phyloP scores from a whole-genome alignment of 164 flowering plant species.

The Platanus orientalis region DNA sequence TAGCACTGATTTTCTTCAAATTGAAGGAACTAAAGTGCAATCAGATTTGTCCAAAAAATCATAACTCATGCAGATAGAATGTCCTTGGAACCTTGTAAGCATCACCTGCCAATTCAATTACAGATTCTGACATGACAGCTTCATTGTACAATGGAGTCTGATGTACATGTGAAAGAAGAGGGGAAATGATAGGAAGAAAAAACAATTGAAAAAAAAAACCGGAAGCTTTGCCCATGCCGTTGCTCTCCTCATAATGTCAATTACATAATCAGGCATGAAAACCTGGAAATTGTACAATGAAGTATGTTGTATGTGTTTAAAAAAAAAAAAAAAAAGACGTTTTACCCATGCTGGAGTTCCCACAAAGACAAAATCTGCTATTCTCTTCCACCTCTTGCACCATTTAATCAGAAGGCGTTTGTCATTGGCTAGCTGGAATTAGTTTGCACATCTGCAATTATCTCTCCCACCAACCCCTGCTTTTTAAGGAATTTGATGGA shows the following conservation, averaged over 20 bases:
- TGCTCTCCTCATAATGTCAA: neutral
- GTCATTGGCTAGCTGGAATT: neutral
- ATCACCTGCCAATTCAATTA: no score
- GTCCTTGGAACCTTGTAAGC: no score
- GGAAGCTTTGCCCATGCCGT: no score
- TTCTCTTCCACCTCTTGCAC: conserved; percentile 2
- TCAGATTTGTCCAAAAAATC: no score
- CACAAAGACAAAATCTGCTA: neutral
- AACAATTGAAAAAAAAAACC: no score
- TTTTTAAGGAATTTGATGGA: neutral
- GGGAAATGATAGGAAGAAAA: no score
- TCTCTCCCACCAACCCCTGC: neutral
- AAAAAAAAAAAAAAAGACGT: neutral
- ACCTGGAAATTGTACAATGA: neutral
- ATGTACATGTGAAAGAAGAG: no score
- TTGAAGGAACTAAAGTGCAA: no score
- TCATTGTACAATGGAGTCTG: no score
- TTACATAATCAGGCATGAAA: neutral
- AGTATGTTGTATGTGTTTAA: neutral
- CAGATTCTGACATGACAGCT: no score
- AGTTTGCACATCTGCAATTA: neutral
- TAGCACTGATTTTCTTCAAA: no score
- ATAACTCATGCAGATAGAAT: no score
- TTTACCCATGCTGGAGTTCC: neutral
- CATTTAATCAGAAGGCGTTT: neutral